Percentiles rank a stretch among this genome's conserved stretches.
These are phyloP conservation scores for Harrya chromipes DNA, from an alignment of 768 basidiomycete species.

Conservation along the genomic window DNA sequence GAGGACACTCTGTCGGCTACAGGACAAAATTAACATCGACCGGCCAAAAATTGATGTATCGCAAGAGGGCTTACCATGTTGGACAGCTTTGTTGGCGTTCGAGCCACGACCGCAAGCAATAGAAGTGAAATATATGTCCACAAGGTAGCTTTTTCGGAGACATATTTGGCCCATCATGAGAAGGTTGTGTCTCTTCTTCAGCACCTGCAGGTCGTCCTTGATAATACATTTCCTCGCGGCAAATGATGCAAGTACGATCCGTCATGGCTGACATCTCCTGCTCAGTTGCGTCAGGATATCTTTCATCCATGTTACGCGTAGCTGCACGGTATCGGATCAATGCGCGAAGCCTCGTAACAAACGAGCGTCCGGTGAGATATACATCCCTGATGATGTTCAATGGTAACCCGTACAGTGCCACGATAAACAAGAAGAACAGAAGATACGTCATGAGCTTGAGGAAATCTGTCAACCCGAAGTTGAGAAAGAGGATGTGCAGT, in stretches of 20 bases:
- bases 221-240: constrained; percentile 88
- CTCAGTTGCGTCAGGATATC: constrained; percentile 89
- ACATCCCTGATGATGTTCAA: constrained; percentile 97
- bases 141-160: constrained; percentile 97
- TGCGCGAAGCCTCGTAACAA: constrained; percentile 82
- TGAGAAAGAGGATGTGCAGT: constrained; percentile 2
- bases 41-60: background rate
- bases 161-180: constrained; percentile 77
- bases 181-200: constrained; percentile 19
- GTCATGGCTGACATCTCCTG: constrained; percentile 79
- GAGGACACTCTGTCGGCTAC: constrained; percentile 74
- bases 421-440: constrained; percentile 90
- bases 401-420: constrained; percentile 91
- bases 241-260: constrained; percentile 96
- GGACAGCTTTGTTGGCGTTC: constrained; percentile 99
- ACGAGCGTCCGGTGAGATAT: constrained; percentile 92
- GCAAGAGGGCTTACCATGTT: constrained; percentile 69
- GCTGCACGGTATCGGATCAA: constrained; percentile 91
- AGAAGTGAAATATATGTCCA: constrained; percentile 97
- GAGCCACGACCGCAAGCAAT: constrained; percentile 95
- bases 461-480: constrained; percentile 62
- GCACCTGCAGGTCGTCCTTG: constrained; percentile 29
- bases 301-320: constrained; percentile 93
- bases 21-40: constrained; percentile 3
- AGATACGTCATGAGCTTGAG: constrained; percentile 90